Base-by-base conservation (phyloP, 345 rosid species). In the Trapa incisa region DNA sequence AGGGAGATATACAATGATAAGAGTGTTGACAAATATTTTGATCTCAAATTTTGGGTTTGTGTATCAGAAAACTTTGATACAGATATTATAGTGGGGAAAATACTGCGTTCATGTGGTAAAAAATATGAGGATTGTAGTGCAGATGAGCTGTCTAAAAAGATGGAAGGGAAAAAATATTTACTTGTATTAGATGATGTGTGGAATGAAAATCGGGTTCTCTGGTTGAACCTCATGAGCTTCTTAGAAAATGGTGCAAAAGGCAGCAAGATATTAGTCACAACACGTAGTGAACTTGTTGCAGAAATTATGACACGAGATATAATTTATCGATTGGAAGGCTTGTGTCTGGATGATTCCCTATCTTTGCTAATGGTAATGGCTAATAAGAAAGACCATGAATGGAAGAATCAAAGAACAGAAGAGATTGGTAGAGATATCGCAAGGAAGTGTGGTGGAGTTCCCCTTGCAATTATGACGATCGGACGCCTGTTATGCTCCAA, bases 181-280 rank as follows among this genome's bases (percentile, higher is more conserved):
- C 4, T 42, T 8, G 45, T 42, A 3, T 42, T 42, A 8, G 45
- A 42, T 42, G 45, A 42, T 42, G 45, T 42, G 45, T 67, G 64
- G 64, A 13, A 39, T 39, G 70, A 0, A 5, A 2, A 52, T 3
- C 0, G 0, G 10, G 9, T 53, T 0, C 6, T 38, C 10, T 68
- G 71, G 71, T 38, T 0, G 0, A 1, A 36, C 0, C 63, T 68
- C 4, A 13, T n/a, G 10, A 6, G 15, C 8, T 42, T 42, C 17
- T 15, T 12, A 3, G 5, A 6, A 4, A 61, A 0, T 36, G 47
- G 48, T 17, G 70, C 56, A 11, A 56, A 15, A 15, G 70, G 70
- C 37, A 68, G 70, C 48, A 68, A 68, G 64, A 68, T 68, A 36
- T 37, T 66, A 8, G 39, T 66, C 10, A 66, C 69, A 2, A 29